Evolutionary conservation across 2,329 filamentous ascomycete species (phyloP).

Genomic region (Diaporthe amygdali): DNA sequence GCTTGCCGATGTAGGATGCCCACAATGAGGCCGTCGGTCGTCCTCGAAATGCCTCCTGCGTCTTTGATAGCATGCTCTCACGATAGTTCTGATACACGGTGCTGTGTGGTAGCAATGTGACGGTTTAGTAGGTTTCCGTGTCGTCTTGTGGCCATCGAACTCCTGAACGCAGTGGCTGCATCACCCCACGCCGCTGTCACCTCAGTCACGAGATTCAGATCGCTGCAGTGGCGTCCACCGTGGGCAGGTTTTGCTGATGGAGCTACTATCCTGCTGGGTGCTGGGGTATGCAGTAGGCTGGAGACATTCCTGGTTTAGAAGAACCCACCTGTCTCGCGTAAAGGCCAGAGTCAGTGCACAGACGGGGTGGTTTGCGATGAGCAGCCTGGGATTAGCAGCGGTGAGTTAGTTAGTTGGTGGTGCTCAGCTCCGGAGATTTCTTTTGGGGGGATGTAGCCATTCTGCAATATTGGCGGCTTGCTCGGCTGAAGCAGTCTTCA

Average conservation of each 20-base stretch:
- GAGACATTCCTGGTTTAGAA: not conserved
- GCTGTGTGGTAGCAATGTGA: slow-evolving; percentile 8
- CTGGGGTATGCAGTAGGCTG: not conserved
- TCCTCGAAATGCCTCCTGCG: not conserved
- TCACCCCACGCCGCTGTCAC: not conserved
- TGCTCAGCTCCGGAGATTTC: not conserved
- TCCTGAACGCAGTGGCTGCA: not conserved
- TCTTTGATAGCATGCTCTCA: not conserved
- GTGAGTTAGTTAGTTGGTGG: not conserved
- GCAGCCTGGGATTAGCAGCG: not conserved
- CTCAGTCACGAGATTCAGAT: not conserved
- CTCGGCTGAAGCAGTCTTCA: slow-evolving; percentile 11
- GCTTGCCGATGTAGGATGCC: not conserved
- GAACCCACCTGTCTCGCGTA: not conserved
- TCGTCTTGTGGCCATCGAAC: not conserved
- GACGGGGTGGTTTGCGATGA: not conserved
- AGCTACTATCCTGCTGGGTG: not conserved
- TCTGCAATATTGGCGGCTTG: slow-evolving; percentile 2
- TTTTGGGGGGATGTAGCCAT: not conserved
- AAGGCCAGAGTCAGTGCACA: not conserved
- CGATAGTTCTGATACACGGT: not conserved
- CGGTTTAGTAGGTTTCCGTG: not conserved
- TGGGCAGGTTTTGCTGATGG: not conserved
- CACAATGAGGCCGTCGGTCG: not conserved
- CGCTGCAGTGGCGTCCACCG: not conserved